Evolutionary conservation across 2,329 filamentous ascomycete genomes (phyloP).

Genomic region (Trichocomaceae sp.): DNA sequence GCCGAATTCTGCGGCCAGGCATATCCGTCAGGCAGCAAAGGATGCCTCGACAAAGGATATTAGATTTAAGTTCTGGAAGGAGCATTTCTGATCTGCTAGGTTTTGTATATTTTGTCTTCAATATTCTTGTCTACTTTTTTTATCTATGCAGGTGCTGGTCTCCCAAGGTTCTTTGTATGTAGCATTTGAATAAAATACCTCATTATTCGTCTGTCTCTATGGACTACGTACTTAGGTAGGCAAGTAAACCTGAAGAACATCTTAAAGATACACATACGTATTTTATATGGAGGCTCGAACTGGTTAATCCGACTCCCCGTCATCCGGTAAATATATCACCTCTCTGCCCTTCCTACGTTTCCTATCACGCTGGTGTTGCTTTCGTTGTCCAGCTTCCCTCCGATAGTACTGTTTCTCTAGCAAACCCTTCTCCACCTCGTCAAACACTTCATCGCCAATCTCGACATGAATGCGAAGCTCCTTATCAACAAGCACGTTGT

Average conservation of each 20-base stretch:
- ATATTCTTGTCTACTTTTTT: background rate
- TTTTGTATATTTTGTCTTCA: slow-evolving; percentile 1
- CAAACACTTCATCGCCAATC: slow-evolving; percentile 39
- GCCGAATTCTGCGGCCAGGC: slow-evolving; percentile 69
- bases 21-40: slow-evolving; percentile 77
- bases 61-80: slow-evolving; percentile 97
- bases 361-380: background rate
- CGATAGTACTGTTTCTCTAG: background rate
- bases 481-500: slow-evolving; percentile 54
- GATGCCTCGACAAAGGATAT: slow-evolving; percentile 68
- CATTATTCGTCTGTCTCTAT: background rate
- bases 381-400: background rate
- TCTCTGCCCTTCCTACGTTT: background rate
- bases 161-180: background rate
- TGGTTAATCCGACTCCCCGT: slow-evolving; percentile 17
- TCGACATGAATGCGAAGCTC: slow-evolving; percentile 54
- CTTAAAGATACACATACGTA: background rate
- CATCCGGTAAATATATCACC: slow-evolving; percentile 27
- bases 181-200: background rate
- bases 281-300: background rate
- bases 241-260: background rate
- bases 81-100: slow-evolving; percentile 54
- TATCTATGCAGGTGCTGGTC: background rate
- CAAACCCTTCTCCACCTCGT: slow-evolving; percentile 24
- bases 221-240: too few species aligned